These are phyloP conservation scores for Macrolepiota fuliginosa DNA, from an alignment of 768 basidiomycete genomes.

Conservation along the genomic window DNA sequence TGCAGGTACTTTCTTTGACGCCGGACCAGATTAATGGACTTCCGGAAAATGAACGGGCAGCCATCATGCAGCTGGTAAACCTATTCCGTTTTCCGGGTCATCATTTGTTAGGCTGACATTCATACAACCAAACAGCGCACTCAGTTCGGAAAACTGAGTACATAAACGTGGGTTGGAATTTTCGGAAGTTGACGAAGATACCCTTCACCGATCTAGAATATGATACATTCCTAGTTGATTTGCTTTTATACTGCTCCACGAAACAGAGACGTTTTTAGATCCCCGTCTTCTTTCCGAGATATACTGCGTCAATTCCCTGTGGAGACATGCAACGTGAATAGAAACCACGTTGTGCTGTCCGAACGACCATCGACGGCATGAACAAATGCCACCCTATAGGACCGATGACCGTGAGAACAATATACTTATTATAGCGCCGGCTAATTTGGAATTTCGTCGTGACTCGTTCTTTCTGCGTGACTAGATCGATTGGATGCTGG, in stretches of 20 bases:
- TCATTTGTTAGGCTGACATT: background rate
- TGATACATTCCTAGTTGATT: background rate
- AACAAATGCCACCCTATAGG: background rate
- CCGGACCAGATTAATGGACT: slow-evolving; percentile 81
- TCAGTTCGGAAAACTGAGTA: slow-evolving; percentile 7
- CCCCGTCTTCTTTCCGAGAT: background rate
- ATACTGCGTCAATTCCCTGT: background rate
- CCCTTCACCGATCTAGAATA: background rate
- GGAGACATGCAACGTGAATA: background rate
- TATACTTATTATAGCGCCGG: background rate
- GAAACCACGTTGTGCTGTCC: background rate
- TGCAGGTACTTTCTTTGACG: slow-evolving; percentile 82
- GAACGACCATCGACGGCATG: background rate
- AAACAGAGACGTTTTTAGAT: background rate
- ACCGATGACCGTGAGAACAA: background rate
- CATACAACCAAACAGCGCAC: background rate
- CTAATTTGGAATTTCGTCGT: background rate
- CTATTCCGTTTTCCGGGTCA: background rate
- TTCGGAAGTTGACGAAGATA: background rate
- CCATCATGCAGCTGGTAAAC: slow-evolving; percentile 78
- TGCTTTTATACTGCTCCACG: background rate
- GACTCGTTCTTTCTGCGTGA: slow-evolving; percentile 7
- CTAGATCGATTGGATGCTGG: slow-evolving; percentile 11
- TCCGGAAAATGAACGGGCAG: slow-evolving; percentile 72
- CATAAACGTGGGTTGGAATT: background rate